phyloP scores from a whole-genome alignment of 352 stramenopile genomes.

The Pythium rhizo-oryzae region DNA sequence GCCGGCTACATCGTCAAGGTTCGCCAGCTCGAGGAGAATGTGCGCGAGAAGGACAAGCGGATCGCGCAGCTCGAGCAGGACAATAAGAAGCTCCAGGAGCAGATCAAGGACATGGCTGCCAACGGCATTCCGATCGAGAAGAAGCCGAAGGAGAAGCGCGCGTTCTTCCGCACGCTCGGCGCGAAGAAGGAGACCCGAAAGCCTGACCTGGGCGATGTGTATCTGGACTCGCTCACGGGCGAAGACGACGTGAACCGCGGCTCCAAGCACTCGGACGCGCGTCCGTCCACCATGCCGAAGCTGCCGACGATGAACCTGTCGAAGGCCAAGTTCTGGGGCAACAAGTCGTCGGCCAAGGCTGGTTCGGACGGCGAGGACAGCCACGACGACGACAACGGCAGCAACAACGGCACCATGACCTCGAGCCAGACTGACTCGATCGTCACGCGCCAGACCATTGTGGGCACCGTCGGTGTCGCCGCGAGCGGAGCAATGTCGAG shows the following conservation, averaged over 20 bases:
- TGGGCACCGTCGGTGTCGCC: constrained; percentile 75
- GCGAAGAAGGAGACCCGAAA: constrained; percentile 82
- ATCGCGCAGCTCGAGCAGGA: constrained; percentile 68
- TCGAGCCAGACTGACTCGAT: constrained; percentile 46
- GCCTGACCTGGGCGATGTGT: constrained; percentile 40
- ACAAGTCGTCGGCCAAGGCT: constrained; percentile 37
- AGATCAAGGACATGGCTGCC: constrained; percentile 39
- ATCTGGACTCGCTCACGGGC: constrained; percentile 80
- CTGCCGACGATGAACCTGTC: constrained; percentile 65
- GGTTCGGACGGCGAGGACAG: constrained; percentile 54
- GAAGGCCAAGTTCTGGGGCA: constrained; percentile 76
- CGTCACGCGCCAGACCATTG: constrained; percentile 70
- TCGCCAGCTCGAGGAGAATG: constrained; percentile 70
- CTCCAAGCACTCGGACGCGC: constrained; percentile 53
- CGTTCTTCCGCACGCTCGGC: constrained; percentile 83
- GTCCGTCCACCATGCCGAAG: constrained; percentile 66
- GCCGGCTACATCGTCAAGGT: constrained; percentile 77
- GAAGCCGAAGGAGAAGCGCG: constrained; percentile 67
- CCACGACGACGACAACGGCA: constrained; percentile 21
- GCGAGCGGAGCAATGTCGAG: constrained; percentile 78
- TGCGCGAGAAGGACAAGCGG: constrained; percentile 78
- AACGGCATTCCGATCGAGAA: constrained; percentile 56
- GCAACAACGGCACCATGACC: constrained; percentile 41
- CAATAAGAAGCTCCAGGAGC: constrained; percentile 76
- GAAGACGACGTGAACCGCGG: constrained; percentile 68